phyloP scores from a whole-genome alignment of 2,329 filamentous ascomycete genomes.

The Penicillium sclerotiorum region DNA sequence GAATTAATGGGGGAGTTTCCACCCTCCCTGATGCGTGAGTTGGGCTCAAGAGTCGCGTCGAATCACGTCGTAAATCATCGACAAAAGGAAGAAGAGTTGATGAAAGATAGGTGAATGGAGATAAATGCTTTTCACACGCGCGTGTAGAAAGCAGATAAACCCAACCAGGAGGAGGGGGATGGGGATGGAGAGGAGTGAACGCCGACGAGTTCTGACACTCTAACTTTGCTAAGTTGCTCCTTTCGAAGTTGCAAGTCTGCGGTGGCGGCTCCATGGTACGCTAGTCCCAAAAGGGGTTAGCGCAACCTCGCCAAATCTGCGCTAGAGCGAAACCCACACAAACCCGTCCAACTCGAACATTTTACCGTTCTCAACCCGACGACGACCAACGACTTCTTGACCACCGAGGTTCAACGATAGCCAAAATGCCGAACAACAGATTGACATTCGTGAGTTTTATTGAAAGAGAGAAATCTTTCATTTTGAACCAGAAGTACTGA shows the following conservation, averaged over 20 bases:
- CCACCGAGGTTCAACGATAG: conserved; percentile 47
- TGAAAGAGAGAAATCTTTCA: neutral
- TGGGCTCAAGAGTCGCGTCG: conserved; percentile 37
- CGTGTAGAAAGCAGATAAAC: conserved; percentile 13
- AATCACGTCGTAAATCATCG: conserved; percentile 33
- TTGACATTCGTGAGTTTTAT: conserved; percentile 50
- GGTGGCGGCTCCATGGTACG: conserved; percentile 38
- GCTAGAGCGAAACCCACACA: conserved; percentile 48
- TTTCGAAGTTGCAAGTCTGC: conserved; percentile 33
- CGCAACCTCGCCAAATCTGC: conserved; percentile 43
- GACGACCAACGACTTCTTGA: conserved; percentile 49
- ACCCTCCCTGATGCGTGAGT: conserved; percentile 30
- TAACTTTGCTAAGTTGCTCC: conserved; percentile 29
- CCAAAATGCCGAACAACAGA: conserved; percentile 58
- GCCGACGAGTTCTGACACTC: neutral
- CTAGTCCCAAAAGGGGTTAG: conserved; percentile 45
- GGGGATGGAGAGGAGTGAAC: neutral
- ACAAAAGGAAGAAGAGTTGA: conserved; percentile 4
- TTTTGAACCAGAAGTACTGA: conserved; percentile 26
- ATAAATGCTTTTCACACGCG: neutral
- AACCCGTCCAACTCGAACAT: conserved; percentile 44
- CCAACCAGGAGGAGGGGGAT: conserved; percentile 6
- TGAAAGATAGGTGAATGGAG: neutral
- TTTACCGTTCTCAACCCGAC: conserved; percentile 41
- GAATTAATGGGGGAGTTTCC: conserved; percentile 25